Evolutionary conservation across 2,329 filamentous ascomycete species (phyloP).

Genomic region (Knoxdaviesia capensis): DNA sequence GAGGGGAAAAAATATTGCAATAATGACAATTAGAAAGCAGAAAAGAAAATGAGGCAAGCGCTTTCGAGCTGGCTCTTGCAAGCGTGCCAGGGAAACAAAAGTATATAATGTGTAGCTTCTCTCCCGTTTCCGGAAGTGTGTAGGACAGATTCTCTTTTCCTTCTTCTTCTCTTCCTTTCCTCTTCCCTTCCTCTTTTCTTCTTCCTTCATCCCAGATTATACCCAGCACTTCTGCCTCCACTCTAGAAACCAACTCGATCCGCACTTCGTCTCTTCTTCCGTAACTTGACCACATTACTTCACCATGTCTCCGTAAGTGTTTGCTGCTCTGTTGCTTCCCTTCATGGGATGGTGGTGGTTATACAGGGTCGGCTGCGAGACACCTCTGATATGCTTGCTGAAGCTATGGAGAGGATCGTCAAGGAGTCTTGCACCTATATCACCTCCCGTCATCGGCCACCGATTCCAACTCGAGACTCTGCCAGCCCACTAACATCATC

Average conservation of each 20-base stretch:
- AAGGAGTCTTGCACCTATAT: neutral
- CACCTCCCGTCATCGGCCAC: too few species aligned
- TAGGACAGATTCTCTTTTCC: neutral
- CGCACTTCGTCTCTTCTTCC: neutral
- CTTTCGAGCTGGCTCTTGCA: neutral
- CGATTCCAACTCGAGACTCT: neutral
- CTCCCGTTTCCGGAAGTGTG: neutral
- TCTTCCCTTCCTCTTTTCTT: neutral
- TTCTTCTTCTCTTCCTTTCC: conserved; percentile 1
- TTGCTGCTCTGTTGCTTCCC: too few species aligned
- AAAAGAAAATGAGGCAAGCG: neutral
- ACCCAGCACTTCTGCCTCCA: neutral
- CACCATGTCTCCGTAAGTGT: neutral
- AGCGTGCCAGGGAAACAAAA: neutral
- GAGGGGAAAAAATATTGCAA: neutral
- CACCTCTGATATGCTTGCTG: too few species aligned
- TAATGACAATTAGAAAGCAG: neutral
- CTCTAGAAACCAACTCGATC: neutral
- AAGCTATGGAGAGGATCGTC: too few species aligned
- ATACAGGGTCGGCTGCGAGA: too few species aligned
- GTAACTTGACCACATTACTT: neutral
- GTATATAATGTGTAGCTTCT: neutral
- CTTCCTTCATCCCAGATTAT: neutral
- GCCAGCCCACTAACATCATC: conserved; percentile 1
- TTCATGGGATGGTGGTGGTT: too few species aligned